Evolutionary conservation across 257 asterid genomes (phyloP).

Genomic region (Fraxinus quadrangulata): DNA sequence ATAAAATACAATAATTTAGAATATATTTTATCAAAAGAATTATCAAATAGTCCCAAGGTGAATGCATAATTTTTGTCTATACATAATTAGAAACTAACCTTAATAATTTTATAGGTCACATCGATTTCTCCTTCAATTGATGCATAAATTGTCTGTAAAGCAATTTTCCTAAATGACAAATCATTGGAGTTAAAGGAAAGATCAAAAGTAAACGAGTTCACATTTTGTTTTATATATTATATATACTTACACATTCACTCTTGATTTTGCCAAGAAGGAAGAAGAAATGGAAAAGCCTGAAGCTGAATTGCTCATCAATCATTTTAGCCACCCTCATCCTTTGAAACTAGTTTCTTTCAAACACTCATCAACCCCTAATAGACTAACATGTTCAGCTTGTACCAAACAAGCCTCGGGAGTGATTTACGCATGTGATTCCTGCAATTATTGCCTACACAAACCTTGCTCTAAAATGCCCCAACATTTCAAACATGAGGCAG

Average conservation of each 20-base stretch:
- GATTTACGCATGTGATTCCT: constrained; percentile 17
- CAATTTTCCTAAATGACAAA: background rate
- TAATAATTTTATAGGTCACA: background rate
- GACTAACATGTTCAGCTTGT: constrained; percentile 19
- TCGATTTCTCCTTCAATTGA: constrained; percentile 15
- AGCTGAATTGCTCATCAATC: constrained; percentile 12
- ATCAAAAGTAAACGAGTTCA: constrained; percentile 18
- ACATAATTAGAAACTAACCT: background rate
- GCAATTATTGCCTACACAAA: constrained; percentile 24
- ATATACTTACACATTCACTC: background rate
- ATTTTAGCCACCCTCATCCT: constrained; percentile 33
- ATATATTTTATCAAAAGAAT: no score
- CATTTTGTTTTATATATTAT: background rate
- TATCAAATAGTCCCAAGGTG: background rate
- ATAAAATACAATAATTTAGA: no score
- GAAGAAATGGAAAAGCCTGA: constrained; percentile 24
- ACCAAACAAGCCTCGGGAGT: constrained; percentile 12
- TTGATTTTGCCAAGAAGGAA: background rate
- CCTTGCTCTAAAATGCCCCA: constrained; percentile 24
- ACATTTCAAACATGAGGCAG: constrained; percentile 15
- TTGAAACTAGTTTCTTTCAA: constrained; percentile 17
- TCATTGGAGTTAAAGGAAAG: background rate
- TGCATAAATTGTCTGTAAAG: background rate
- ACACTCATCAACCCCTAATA: constrained; percentile 7
- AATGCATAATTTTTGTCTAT: background rate